These are phyloP conservation scores for Lojkania enalia DNA, from an alignment of 2,329 filamentous ascomycete genomes.

Conservation along the genomic window DNA sequence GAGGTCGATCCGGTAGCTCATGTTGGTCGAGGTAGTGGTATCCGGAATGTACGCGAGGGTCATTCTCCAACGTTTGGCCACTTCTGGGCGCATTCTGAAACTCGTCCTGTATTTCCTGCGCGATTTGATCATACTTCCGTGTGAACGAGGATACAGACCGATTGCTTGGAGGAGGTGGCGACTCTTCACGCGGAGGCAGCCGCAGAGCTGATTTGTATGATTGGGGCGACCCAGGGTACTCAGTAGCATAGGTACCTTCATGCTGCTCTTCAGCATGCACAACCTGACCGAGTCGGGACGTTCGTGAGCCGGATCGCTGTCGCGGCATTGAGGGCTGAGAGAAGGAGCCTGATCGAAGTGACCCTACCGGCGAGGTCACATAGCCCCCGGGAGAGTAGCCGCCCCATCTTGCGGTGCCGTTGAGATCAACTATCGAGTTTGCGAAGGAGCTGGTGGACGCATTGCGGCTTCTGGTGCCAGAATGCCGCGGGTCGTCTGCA, in stretches of 20 bases:
- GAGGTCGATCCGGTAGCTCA: slow-evolving; percentile 49
- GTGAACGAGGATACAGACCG: slow-evolving; percentile 43
- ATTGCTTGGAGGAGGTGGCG: slow-evolving; percentile 25
- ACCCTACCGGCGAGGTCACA: slow-evolving; percentile 68
- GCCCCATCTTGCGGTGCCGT: slow-evolving; percentile 66
- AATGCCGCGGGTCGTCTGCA: slow-evolving; percentile 31
- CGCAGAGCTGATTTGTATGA: slow-evolving; percentile 13
- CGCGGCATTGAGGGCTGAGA: slow-evolving; percentile 40
- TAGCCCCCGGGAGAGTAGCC: slow-evolving; percentile 71
- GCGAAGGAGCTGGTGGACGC: slow-evolving; percentile 48
- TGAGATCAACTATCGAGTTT: slow-evolving; percentile 71
- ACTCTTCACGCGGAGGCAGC: slow-evolving; percentile 13
- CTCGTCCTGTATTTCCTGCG: slow-evolving; percentile 38
- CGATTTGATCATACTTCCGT: slow-evolving; percentile 42
- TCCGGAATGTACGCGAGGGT: not conserved
- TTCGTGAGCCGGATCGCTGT: slow-evolving; percentile 46
- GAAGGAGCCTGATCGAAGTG: slow-evolving; percentile 57
- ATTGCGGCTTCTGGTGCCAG: slow-evolving; percentile 43
- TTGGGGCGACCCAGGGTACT: slow-evolving; percentile 21
- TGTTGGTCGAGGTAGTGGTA: slow-evolving; percentile 15
- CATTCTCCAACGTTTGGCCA: not conserved
- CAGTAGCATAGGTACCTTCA: slow-evolving; percentile 5
- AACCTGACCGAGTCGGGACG: slow-evolving; percentile 48
- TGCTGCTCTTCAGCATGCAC: slow-evolving; percentile 42
- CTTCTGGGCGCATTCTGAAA: slow-evolving; percentile 21